Base-by-base conservation (phyloP, 2,329 filamentous ascomycete species). In the Zymoseptoria crescenta region DNA sequence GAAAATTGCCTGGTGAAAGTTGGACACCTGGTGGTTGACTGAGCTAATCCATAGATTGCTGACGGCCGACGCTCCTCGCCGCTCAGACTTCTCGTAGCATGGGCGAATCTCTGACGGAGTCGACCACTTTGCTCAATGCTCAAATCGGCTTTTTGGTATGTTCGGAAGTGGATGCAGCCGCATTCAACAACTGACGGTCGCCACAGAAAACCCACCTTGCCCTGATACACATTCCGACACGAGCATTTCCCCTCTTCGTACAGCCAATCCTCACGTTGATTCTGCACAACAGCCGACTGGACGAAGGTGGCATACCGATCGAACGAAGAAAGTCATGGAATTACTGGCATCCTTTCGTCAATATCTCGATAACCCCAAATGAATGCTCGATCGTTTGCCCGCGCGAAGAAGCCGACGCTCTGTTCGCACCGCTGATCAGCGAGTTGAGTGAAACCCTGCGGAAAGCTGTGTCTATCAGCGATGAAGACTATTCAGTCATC, bases 351-450 rank as follows among this genome's bases (percentile, higher is more conserved):
- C 85, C 86, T 51, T 97, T 99, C 74, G 82, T 96, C 72, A 97
- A 97, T 74, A 86, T 99, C 66, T 95, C 90, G 63, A 83, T 97
- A 69, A 97, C 92, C 0, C 90, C 91, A 0, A 83, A 96, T 57
- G 94, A 96, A 74, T 96, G 91, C 76, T 96, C 91, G 3, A 83
- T 99, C 56, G 91, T 96, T 56, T 97, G 93, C 71, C 88, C 93
- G 62, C 84, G 84, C 60, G 80, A 83, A 49, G 87, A 91, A 76
- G 88, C 89, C 6, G 79, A 84, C 52, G 81, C 84, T 57, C 83
- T 96, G 59, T 96, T 97, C 68, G 78, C 83, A 56, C 91, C 91
- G 0, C 78, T 87, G 56, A 83, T 93, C 59, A 76, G 81, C 55
- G 76, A 78, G 3, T 80, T 96, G 8, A 81, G 86, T n/a, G 63